Evolutionary conservation across 2,329 filamentous ascomycete species (phyloP).

Genomic region (Fusarium graminum): DNA sequence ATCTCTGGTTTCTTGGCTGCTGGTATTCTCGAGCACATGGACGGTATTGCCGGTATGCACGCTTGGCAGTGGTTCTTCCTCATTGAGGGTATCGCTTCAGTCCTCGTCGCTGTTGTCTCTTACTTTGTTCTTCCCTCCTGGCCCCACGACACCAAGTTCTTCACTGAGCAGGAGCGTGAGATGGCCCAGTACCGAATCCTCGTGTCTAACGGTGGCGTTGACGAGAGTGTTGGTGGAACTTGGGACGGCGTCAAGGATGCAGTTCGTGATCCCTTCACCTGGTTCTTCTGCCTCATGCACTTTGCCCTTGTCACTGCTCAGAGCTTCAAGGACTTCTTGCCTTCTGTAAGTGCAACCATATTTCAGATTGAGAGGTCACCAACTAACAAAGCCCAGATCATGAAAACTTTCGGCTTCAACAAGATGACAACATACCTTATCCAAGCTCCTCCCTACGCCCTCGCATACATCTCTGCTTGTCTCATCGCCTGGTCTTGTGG

Average conservation of each 20-base stretch:
- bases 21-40: slow-evolving; percentile 59
- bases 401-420: slow-evolving; percentile 50
- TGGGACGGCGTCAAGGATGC: slow-evolving; percentile 56
- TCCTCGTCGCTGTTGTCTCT: slow-evolving; percentile 51
- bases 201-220: slow-evolving; percentile 54
- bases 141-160: slow-evolving; percentile 52
- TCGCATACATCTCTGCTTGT: slow-evolving; percentile 58
- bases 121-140: slow-evolving; percentile 54
- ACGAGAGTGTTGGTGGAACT: slow-evolving; percentile 55
- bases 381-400: slow-evolving; percentile 42
- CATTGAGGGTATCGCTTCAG: slow-evolving; percentile 53
- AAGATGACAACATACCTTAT: slow-evolving; percentile 56
- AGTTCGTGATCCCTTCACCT: slow-evolving; percentile 55
- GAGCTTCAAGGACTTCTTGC: slow-evolving; percentile 60
- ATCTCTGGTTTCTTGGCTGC: slow-evolving; percentile 61
- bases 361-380: fast-evolving
- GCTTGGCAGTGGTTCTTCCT: slow-evolving; percentile 61
- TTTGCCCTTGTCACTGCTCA: slow-evolving; percentile 60
- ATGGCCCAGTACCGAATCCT: slow-evolving; percentile 56
- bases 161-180: slow-evolving; percentile 55
- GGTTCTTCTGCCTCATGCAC: slow-evolving; percentile 56
- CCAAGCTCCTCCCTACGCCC: slow-evolving; percentile 58
- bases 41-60: slow-evolving; percentile 52
- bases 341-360: slow-evolving; percentile 49
- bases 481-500: slow-evolving; percentile 57